Base-by-base conservation (phyloP, 2,329 filamentous ascomycete species). In the Passalora sequoiae region DNA sequence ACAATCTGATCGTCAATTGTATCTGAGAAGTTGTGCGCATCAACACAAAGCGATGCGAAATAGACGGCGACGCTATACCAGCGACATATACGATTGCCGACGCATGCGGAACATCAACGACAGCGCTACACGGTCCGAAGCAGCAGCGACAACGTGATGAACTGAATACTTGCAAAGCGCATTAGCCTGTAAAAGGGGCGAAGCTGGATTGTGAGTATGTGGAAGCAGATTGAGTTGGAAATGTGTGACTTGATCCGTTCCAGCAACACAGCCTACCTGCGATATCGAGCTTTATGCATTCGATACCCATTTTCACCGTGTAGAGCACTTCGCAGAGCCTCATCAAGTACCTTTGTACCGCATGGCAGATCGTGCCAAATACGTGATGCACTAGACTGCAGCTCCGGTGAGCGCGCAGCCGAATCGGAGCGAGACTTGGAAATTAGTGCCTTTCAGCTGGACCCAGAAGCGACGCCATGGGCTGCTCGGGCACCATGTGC, bases 311-410 rank as follows among this genome's bases (percentile, higher is more conserved):
- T 22, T 8, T n/a, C 40, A 27, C 22, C 19, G 32, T 6, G 21
- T 19, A 28, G 10, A 38, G 31, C 10, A 38, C n/a, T 13, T 35
- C 36, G 42, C 42, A 44, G 42, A 40, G 36, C 42, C 42, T 40
- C 36, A 38, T 40, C 36, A 38, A 33, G 41, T 40, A 33, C 29
- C 36, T 33, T 2, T 35, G 42, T 39, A 44, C 36, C 40, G 12
- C 7, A 19, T 22, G 16, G 15, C 22, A 12, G 32, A 16, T 25
- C 31, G 19, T 21, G 22, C 30, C 22, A 21, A 4, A 21, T 10
- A 15, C n/a, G 16, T 16, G 24, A 21, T 17, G 24, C 31, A 17
- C 31, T 13, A 43, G n/a, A 24, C 16, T 41, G 40, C 16, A 20
- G 31, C 17, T 37, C 40, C 40, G 40, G 40, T 43, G 32, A 28